Conservation (phyloP, 1,139 yeast species). For the Citeromyces hawaiiensis region DNA sequence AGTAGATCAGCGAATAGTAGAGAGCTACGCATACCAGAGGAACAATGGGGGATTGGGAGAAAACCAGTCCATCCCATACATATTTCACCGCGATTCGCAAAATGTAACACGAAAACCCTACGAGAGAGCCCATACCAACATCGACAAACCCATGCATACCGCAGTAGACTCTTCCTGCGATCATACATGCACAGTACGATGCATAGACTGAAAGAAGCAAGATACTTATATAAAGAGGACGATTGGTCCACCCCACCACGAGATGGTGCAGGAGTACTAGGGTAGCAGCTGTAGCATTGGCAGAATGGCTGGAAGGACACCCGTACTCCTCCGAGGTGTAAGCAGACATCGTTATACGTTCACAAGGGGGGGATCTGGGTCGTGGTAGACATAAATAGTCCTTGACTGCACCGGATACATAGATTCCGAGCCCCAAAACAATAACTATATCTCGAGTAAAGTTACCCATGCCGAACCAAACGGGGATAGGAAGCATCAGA, state of each 20-base stretch:
- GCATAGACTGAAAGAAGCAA: constrained; percentile 8
- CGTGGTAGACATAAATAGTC: constrained; percentile 86
- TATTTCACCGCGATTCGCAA: constrained; percentile 24
- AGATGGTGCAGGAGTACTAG: constrained; percentile 26
- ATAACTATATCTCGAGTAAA: constrained; percentile 60
- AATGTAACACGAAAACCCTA: constrained; percentile 41
- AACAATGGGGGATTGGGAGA: constrained; percentile 20
- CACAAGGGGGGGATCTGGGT: constrained; percentile 86
- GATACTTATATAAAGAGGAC: background rate
- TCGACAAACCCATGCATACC: constrained; percentile 97
- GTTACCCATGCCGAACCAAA: constrained; percentile 65
- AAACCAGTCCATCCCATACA: constrained; percentile 25
- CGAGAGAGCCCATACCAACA: constrained; percentile 44
- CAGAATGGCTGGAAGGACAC: constrained; percentile 86
- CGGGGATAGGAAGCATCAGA: constrained; percentile 70
- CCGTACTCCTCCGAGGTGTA: constrained; percentile 92
- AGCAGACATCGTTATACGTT: constrained; percentile 77
- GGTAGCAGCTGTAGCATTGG: constrained; percentile 80
- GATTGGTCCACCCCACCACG: constrained; percentile 7
- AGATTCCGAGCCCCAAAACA: constrained; percentile 78
- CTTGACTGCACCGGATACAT: constrained; percentile 61
- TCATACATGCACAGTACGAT: constrained; percentile 51
- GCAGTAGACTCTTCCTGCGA: constrained; percentile 78
- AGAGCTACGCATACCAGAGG: constrained; percentile 28
- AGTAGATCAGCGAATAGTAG: constrained; percentile 31